Conservation (phyloP, 345 rosid species). For the Salix koriyanagi region DNA sequence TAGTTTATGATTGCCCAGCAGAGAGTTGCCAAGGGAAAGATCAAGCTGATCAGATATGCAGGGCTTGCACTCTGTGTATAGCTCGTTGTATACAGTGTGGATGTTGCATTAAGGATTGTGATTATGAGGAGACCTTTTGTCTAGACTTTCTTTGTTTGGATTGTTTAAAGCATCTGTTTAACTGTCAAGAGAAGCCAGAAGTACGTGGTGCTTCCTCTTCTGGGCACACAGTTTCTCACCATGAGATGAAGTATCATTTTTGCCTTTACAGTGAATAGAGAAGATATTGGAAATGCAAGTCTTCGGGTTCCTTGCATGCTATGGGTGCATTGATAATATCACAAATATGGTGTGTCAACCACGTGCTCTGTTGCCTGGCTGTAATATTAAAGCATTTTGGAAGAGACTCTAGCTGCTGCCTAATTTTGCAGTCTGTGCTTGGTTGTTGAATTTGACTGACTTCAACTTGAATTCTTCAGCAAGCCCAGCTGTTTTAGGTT, state of each 20-base stretch:
- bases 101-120: constrained; percentile 11
- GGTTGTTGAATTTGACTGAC: too few species aligned
- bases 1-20: constrained; percentile 25
- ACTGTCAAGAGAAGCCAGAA: constrained; percentile 4
- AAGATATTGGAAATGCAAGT: not conserved
- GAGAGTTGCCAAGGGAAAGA: constrained; percentile 21
- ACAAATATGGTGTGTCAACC: too few species aligned
- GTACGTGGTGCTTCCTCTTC: constrained; percentile 18
- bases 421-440: too few species aligned
- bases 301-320: too few species aligned
- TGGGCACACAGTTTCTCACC: constrained; percentile 7
- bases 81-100: constrained; percentile 22
- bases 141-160: constrained; percentile 15
- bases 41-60: not conserved
- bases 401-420: too few species aligned
- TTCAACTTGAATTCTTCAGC: too few species aligned
- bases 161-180: constrained; percentile 13
- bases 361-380: too few species aligned
- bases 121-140: constrained; percentile 24
- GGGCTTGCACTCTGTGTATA: constrained; percentile 22
- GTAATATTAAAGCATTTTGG: too few species aligned
- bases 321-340: too few species aligned
- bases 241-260: constrained; percentile 19
- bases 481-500: too few species aligned
- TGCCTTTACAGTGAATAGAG: constrained; percentile 21